Conservation (phyloP, 768 basidiomycete species). For the Phanerochaete sordida region DNA sequence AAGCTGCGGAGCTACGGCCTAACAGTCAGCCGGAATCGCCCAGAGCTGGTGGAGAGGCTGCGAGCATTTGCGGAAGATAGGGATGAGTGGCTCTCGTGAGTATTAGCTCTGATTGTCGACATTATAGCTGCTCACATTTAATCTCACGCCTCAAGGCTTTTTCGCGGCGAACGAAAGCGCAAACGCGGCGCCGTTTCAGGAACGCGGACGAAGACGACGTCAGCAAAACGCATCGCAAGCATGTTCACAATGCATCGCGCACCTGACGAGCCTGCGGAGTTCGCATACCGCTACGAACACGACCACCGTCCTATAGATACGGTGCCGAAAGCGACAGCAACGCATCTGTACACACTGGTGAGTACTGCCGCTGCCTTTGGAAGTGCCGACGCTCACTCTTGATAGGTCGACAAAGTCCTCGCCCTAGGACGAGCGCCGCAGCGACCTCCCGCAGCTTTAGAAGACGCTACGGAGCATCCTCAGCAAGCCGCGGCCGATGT, state of each 20-base stretch:
- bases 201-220: not conserved
- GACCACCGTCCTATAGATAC: not conserved
- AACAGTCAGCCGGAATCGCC: slow-evolving; percentile 6
- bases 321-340: not conserved
- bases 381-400: not conserved
- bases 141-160: not conserved
- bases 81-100: slow-evolving; percentile 14
- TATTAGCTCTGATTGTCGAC: not conserved
- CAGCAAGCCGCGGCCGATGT: too few species aligned
- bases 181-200: not conserved
- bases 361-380: too few species aligned
- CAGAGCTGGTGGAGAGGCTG: slow-evolving; percentile 7
- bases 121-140: not conserved
- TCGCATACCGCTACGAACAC: not conserved
- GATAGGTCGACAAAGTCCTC: not conserved
- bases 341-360: not conserved
- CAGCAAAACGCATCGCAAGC: not conserved
- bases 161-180: not conserved
- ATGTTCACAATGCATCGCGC: not conserved
- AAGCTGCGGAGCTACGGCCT: slow-evolving; percentile 11
- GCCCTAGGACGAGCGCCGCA: not conserved
- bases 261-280: not conserved
- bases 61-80: slow-evolving; percentile 13
- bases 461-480: too few species aligned
- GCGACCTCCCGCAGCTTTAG: too few species aligned